These are phyloP conservation scores for Colletotrichum paranaense DNA, from an alignment of 2,329 filamentous ascomycete genomes.

Conservation along the genomic window DNA sequence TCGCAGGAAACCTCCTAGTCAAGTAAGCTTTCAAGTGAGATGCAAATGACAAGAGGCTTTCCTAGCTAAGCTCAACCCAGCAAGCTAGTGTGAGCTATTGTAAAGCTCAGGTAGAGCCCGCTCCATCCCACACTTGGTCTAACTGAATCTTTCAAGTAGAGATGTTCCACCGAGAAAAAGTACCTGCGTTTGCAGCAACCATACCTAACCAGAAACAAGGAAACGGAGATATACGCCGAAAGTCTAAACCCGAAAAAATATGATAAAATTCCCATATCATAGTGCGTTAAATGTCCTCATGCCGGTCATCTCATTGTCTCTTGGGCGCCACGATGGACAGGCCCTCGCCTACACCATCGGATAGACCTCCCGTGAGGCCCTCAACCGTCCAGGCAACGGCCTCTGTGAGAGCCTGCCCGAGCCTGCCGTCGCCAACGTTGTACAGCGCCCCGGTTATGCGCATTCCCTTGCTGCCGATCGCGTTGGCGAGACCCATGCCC, in stretches of 20 bases:
- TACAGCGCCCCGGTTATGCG: constrained; percentile 65
- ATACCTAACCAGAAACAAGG: neutral
- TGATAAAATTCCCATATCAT: neutral
- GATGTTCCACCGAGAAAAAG: neutral
- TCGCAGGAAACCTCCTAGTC: neutral
- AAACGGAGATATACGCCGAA: constrained; percentile 18
- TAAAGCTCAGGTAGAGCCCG: neutral
- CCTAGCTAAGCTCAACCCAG: neutral
- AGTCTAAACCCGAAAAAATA: constrained; percentile 17
- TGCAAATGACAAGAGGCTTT: neutral
- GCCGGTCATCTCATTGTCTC: constrained; percentile 11
- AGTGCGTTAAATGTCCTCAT: neutral
- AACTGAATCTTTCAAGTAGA: neutral
- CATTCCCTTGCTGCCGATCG: constrained; percentile 62
- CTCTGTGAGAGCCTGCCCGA: constrained; percentile 69
- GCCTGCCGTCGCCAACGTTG: constrained; percentile 71
- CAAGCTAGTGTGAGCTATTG: neutral
- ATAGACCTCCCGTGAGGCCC: constrained; percentile 73
- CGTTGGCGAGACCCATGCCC: constrained; percentile 63
- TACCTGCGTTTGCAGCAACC: neutral
- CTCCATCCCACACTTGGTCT: neutral
- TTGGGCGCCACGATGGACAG: constrained; percentile 36
- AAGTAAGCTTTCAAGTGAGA: neutral
- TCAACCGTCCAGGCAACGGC: constrained; percentile 71
- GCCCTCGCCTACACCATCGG: constrained; percentile 67